Percentiles rank a stretch among this genome's conserved stretches.
Evolutionary conservation across 768 basidiomycete species (phyloP).

Genomic region (Pleurotus tuoliensis): DNA sequence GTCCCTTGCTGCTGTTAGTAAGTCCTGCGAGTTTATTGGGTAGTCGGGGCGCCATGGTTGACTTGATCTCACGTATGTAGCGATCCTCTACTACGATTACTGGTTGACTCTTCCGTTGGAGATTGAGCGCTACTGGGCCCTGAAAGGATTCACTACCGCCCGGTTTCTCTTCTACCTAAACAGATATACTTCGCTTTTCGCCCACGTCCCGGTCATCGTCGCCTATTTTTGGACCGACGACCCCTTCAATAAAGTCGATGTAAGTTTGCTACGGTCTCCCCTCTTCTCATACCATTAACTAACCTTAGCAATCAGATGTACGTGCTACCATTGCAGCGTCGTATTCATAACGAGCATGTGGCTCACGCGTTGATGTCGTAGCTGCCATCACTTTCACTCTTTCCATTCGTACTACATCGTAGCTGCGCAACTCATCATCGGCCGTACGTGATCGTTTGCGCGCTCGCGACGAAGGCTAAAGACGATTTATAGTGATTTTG

Average conservation of each 20-base stretch:
- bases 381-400: constrained; percentile 26
- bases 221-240: constrained; percentile 30
- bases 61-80: constrained; percentile 12
- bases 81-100: constrained; percentile 43
- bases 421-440: constrained; percentile 29
- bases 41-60: too few relatives aligned
- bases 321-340: background rate
- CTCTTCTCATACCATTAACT: background rate
- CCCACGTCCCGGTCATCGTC: constrained; percentile 32
- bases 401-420: constrained; percentile 13
- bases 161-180: constrained; percentile 36
- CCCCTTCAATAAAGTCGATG: constrained; percentile 20
- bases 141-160: constrained; percentile 24
- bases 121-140: constrained; percentile 39
- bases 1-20: constrained; percentile 3
- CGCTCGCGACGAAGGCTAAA: background rate
- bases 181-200: constrained; percentile 35
- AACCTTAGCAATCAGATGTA: constrained; percentile 6
- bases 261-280: constrained; percentile 12
- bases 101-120: constrained; percentile 39
- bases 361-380: constrained; percentile 12
- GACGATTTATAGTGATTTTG: constrained; percentile 24
- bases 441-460: constrained; percentile 21
- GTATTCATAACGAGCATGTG: background rate
- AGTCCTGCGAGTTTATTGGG: background rate